Base-by-base conservation (phyloP, 352 stramenopile species). In the Phytophthora megakarya region DNA sequence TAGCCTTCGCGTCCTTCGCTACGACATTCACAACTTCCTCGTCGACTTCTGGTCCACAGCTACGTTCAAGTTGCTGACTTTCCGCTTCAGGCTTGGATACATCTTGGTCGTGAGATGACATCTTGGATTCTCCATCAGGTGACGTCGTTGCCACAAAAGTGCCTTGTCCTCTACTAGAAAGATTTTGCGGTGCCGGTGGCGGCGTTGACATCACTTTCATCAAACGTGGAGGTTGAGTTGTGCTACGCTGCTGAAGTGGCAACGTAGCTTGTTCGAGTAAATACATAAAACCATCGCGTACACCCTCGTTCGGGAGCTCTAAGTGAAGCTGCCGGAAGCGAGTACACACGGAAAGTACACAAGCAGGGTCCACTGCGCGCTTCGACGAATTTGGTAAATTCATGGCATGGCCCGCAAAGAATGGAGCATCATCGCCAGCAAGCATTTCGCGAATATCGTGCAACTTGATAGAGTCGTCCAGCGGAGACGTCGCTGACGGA, bases 261-360 rank as follows among this genome's bases (percentile, higher is more conserved):
- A 90, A 52, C 1, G 79, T 85, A 16, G 78, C 68, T 72, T 92
- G 83, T 44, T 91, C 70, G 1, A 93, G 66, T 65, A 91, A 62
- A 61, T 77, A 91, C 44, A 75, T 67, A 28, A 93, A 91, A 37
- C 79, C 81, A 70, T 93, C 74, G 28, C 84, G 81, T 10, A 75
- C 58, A 12, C 89, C 80, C 67, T 88, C 67, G 51, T 85, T 84
- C 5, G 80, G 45, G 42, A 93, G 88, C 59, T 89, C 82, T 10
- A 93, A 58, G 39, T 93, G 84, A 18, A 93, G 72, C 19, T 90
- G 78, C 21, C 84, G 81, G 49, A 81, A 83, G 9, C 78, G 76
- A 7, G 81, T 89, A 19, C 67, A 74, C 23, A 92, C 66, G 12
- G 84, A 86, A n/a, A 92, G 65, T 19, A 84, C 73, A 44, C 77